Percentiles rank a stretch among this genome's conserved stretches.
These are phyloP conservation scores for Alliaria petiolata DNA, from an alignment of 345 rosid species.

Conservation along the genomic window DNA sequence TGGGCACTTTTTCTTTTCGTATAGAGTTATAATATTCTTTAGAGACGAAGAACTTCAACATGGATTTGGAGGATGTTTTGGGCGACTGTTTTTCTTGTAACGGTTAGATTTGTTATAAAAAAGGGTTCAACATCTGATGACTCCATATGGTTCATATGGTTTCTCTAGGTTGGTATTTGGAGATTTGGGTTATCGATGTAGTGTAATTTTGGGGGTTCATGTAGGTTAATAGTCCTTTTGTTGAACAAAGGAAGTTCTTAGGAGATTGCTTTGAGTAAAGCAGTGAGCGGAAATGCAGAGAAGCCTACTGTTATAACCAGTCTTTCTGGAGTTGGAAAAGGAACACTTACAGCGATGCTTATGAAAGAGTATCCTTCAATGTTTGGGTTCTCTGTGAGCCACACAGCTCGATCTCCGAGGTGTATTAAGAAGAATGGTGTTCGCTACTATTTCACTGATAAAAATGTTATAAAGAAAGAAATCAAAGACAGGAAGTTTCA, in stretches of 20 bases:
- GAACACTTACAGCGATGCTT: constrained; percentile 71
- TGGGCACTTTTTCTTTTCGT: no score
- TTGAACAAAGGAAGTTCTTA: constrained; percentile 45
- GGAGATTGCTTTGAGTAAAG: constrained; percentile 89
- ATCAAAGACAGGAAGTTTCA: constrained; percentile 80
- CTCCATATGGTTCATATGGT: constrained; percentile 84
- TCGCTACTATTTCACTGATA: constrained; percentile 73
- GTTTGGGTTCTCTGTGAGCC: constrained; percentile 95
- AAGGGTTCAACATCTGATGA: constrained; percentile 60
- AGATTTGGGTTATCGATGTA: neutral
- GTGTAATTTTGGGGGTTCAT: neutral
- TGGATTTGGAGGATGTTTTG: no score
- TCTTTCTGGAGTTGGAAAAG: constrained; percentile 96
- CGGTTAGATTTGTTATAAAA: constrained; percentile 58
- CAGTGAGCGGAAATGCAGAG: constrained; percentile 61
- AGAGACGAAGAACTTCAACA: no score
- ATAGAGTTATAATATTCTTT: no score
- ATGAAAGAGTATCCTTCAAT: constrained; percentile 75
- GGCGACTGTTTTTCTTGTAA: no score
- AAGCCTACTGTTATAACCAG: constrained; percentile 80
- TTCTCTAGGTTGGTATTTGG: constrained; percentile 74
- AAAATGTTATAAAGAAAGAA: constrained; percentile 68
- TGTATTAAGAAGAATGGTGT: constrained; percentile 54
- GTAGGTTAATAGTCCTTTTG: constrained; percentile 77
- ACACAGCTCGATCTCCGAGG: constrained; percentile 83